Evolutionary conservation across 2,329 filamentous ascomycete species (phyloP).

Genomic region (Nemania sp.): DNA sequence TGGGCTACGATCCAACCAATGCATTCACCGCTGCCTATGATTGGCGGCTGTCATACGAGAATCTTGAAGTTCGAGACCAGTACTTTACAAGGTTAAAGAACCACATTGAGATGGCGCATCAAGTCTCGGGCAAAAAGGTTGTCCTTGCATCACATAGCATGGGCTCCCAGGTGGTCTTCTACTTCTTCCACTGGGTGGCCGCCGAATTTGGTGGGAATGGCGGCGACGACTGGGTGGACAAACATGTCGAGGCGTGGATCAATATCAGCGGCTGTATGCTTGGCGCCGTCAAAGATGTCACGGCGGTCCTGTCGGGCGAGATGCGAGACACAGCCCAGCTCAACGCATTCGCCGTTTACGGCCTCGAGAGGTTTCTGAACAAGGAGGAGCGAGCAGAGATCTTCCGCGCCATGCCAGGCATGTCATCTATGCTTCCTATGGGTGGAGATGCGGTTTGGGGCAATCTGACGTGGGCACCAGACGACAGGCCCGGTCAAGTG

Average conservation of each 20-base stretch:
- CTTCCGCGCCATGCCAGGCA: conserved; percentile 95
- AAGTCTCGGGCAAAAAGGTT: conserved; percentile 76
- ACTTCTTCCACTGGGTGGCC: conserved; percentile 83
- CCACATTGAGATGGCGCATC: conserved; percentile 82
- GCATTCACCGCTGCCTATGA: conserved; percentile 77
- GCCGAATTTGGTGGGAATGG: conserved; percentile 77
- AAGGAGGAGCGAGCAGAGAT: conserved; percentile 90
- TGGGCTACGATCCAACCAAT: conserved; percentile 89
- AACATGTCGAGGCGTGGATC: conserved; percentile 91
- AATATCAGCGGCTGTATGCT: conserved; percentile 99
- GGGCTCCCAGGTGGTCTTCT: conserved; percentile 94
- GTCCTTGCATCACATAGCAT: conserved; percentile 93
- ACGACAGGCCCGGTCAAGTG: conserved; percentile 76
- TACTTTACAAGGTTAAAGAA: conserved; percentile 92
- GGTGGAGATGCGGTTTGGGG: conserved; percentile 97
- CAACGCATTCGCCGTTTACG: conserved; percentile 95
- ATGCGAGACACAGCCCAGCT: conserved; percentile 98
- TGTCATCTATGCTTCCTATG: conserved; percentile 94
- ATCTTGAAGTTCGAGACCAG: conserved; percentile 87
- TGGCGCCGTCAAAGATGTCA: conserved; percentile 86
- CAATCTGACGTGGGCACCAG: conserved; percentile 82
- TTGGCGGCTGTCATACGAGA: conserved; percentile 89
- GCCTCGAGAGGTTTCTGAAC: conserved; percentile 91
- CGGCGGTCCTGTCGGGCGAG: conserved; percentile 90
- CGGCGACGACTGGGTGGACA: conserved; percentile 87